Evolutionary conservation across 495 filamentous ascomycete genomes (phyloP).

Genomic region (Jackrogersella multiformis): DNA sequence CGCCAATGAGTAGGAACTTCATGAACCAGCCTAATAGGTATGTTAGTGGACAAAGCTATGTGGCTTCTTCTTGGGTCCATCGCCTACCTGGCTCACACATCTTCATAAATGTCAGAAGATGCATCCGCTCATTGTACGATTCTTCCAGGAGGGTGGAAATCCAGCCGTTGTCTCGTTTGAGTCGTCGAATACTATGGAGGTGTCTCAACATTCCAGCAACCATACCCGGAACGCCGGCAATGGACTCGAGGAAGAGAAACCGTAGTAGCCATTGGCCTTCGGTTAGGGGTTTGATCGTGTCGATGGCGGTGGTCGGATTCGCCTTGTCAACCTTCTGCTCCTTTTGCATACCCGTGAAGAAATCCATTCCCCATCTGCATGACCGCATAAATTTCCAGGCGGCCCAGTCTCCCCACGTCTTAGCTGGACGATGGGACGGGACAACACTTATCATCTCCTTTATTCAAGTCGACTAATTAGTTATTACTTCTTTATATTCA

Average conservation of each 20-base stretch:
- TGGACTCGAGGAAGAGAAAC: conserved; percentile 92
- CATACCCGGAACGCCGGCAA: conserved; percentile 96
- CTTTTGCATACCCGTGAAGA: conserved; percentile 55
- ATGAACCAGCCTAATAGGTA: conserved; percentile 77
- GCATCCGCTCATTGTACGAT: conserved; percentile 83
- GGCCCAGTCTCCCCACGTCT: conserved; percentile 53
- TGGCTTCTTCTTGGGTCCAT: conserved; percentile 43
- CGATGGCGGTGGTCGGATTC: conserved; percentile 56
- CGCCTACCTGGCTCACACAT: conserved; percentile 77
- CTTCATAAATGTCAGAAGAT: conserved; percentile 93
- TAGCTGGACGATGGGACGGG: conserved; percentile 50
- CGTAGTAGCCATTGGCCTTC: conserved; percentile 70
- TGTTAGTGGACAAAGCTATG: conserved; percentile 71
- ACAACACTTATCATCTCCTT: conserved; percentile 55
- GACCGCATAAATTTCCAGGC: conserved; percentile 57
- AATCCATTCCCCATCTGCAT: conserved; percentile 58
- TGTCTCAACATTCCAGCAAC: conserved; percentile 94
- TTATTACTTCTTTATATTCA: background rate
- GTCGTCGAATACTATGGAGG: conserved; percentile 78
- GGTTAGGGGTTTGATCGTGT: conserved; percentile 55
- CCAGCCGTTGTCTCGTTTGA: conserved; percentile 97
- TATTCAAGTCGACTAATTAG: conserved; percentile 21
- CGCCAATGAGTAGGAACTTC: conserved; percentile 83
- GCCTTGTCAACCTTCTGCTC: conserved; percentile 57
- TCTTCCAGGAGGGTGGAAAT: conserved; percentile 97